Evolutionary conservation across 2,329 filamentous ascomycete species (phyloP).

Genomic region (Corniculantispora saksenae): DNA sequence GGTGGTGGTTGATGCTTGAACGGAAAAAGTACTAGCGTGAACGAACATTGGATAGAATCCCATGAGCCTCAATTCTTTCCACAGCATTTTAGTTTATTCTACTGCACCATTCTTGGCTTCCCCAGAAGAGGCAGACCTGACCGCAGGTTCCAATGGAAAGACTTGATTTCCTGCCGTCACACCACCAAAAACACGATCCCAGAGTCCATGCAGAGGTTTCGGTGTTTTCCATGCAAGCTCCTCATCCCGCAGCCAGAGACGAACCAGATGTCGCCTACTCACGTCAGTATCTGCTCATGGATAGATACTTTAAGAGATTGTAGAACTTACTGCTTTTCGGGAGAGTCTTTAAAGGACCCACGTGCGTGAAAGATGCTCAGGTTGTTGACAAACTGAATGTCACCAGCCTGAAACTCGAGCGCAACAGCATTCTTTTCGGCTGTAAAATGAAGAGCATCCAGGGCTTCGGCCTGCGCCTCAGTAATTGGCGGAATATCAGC

Average conservation of each 20-base stretch:
- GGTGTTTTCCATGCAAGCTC: slow-evolving; percentile 53
- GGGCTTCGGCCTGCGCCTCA: slow-evolving; percentile 53
- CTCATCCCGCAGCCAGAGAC: slow-evolving; percentile 52
- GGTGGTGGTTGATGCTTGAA: too few species aligned
- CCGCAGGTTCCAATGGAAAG: slow-evolving; percentile 52
- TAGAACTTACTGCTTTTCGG: slow-evolving; percentile 43
- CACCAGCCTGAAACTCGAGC: slow-evolving; percentile 50
- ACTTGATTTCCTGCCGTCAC: slow-evolving; percentile 53
- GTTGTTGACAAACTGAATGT: slow-evolving; percentile 59
- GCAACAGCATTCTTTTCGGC: slow-evolving; percentile 47
- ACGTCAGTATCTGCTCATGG: not conserved
- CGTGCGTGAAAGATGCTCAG: slow-evolving; percentile 55
- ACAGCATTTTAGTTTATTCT: not conserved
- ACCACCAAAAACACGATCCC: slow-evolving; percentile 54
- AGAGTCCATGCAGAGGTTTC: slow-evolving; percentile 44
- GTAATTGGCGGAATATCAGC: slow-evolving; percentile 57
- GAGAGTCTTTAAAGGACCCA: slow-evolving; percentile 48
- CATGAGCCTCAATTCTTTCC: too few species aligned
- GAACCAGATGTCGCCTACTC: slow-evolving; percentile 46
- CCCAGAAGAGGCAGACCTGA: slow-evolving; percentile 26
- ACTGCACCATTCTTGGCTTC: not conserved
- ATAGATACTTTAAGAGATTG: too few species aligned
- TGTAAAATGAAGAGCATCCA: slow-evolving; percentile 52
- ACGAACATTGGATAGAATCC: too few species aligned
- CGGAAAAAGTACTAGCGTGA: not conserved